Conservation (phyloP, 1,139 yeast genomes). For the Wickerhamomyces sp. region DNA sequence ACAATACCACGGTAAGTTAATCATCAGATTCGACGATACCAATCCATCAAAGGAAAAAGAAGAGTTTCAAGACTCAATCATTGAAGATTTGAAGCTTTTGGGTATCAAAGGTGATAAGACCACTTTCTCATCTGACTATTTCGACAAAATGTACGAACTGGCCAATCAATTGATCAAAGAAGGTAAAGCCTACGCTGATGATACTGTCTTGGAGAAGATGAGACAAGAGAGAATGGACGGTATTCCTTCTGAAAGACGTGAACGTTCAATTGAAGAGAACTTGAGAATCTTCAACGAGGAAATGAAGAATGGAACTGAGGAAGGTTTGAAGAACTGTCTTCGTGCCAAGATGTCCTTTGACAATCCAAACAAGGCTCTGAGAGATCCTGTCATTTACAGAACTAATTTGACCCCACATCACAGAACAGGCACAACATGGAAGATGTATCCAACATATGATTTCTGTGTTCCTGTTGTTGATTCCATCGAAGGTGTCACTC, state of each 20-base stretch:
- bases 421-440: constrained; percentile 89
- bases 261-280: constrained; percentile 86
- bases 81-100: constrained; percentile 80
- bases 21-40: constrained; percentile 94
- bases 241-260: constrained; percentile 84
- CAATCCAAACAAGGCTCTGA: constrained; percentile 84
- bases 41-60: constrained; percentile 92
- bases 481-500: constrained; percentile 92
- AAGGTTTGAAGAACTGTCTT: constrained; percentile 81
- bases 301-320: constrained; percentile 90
- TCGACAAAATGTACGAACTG: constrained; percentile 80
- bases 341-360: constrained; percentile 94
- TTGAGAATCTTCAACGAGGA: constrained; percentile 77
- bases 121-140: constrained; percentile 90
- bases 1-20: constrained; percentile 88
- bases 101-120: constrained; percentile 88
- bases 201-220: constrained; percentile 89
- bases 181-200: constrained; percentile 96
- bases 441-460: constrained; percentile 95
- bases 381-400: constrained; percentile 97
- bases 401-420: constrained; percentile 95
- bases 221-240: constrained; percentile 98
- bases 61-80: constrained; percentile 87
- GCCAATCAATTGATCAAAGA: constrained; percentile 84
- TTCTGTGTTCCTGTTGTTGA: constrained; percentile 98